Evolutionary conservation across 2,329 filamentous ascomycete species (phyloP), one percentile per base, ranked within the genome.

Genomic region (Fusarium gaditjirri): DNA sequence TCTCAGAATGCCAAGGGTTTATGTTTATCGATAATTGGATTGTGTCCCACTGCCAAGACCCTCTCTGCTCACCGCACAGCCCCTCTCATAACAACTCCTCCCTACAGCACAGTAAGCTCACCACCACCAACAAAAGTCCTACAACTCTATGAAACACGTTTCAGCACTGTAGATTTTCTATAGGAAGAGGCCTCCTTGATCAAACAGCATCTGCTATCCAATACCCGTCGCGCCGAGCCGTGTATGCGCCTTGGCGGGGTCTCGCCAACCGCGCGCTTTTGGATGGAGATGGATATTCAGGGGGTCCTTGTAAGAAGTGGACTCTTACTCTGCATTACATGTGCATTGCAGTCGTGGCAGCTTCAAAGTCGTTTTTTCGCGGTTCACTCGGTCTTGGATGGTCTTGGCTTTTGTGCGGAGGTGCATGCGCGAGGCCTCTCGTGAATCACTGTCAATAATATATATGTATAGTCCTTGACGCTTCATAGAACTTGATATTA

Each of bases 341-440:
- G n/a, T 72, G 70, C 50, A 63, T 39, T 71, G 58, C 49, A 66
- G 35, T 74, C 72, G 72, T 75, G 72, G 72, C 72, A 71, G 38
- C 72, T 68, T 59, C 49, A 68, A 29, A 39, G 29, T 60, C 55
- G 47, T 35, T 47, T 54, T 38, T 50, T 59, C 53, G 35, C 71
- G 71, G 59, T 53, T 72, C 57, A 41, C 53, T 72, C 71, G 71
- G 71, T 33, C 71, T 74, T 73, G 70, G 71, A 31, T 5, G 25
- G 25, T 58, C 56, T 62, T 66, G 65, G 64, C 61, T 72, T 64
- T 29, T 41, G 55, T 60, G 63, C 17, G 38, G 43, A 56, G 49
- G 55, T 38, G 66, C 55, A 64, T 61, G 47, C 25, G 44, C 21
- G 71, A 74, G 71, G 71, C 71, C 71, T 73, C 70, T 55, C 58